Base-by-base conservation (phyloP, 2,329 filamentous ascomycete species). In the Pseudocercospora fuligena region DNA sequence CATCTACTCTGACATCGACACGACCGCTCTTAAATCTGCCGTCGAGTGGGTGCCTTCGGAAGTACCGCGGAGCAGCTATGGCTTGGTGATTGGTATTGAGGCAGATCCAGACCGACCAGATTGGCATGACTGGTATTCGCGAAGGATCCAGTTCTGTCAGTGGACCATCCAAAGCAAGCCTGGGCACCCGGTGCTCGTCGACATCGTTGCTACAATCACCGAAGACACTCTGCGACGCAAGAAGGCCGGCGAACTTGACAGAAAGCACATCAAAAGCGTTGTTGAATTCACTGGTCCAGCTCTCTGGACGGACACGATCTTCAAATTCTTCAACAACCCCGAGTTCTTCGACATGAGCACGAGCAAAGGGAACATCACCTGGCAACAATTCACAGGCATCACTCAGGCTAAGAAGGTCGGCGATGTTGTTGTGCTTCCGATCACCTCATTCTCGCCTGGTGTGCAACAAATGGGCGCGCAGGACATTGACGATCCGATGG, bases 131-230 rank as follows among this genome's bases (percentile, higher is more conserved):
- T 98, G 94, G 95, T 99, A 98, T 83, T 95, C 93, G 70, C 91
- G 95, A 66, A 88, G 94, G 70, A 94, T 99, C 68, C 95, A 98
- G 78, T 98, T 99, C 80, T 99, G 95, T 81, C 95, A 99, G 79
- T 99, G 95, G 95, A 99, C 95, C 1, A 97, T 99, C 69, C 94
- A 98, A 80, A 84, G 92, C 65, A 99, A 99, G 80, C 91, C 94
- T 0, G 95, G 95, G 11, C 95, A 99, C 78, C 95, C 95, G 0
- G 89, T 97, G 12, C 86, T 99, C 66, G 89, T 94, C 69, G 92
- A 97, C 68, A 88, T 97, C 67, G 93, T 99, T 33, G 85, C 91
- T 14, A 90, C 89, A 72, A 94, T 99, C 75, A 97, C 94, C 0
- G 86, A 92, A 70, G 88, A 94, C 77, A 92, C 94, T 0, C 83